These are phyloP conservation scores for Bullera alba DNA, from an alignment of 768 basidiomycete genomes.

Conservation along the genomic window DNA sequence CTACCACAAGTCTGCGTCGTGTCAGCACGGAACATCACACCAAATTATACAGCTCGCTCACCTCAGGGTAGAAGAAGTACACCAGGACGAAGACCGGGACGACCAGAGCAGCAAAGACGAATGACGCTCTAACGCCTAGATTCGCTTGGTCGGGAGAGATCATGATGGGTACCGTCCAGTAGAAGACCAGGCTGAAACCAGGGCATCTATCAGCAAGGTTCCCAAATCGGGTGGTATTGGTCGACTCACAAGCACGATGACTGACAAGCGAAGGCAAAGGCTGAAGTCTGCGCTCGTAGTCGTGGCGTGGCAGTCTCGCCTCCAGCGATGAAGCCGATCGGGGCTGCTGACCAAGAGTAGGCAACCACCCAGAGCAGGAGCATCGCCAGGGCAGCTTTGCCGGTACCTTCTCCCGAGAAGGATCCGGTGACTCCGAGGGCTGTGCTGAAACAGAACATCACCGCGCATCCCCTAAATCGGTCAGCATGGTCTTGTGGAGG, in stretches of 20 bases:
- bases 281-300: background rate
- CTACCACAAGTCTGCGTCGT: conserved; percentile 1
- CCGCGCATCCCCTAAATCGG: background rate
- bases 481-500: background rate
- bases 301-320: background rate
- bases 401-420: background rate
- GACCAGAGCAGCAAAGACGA: conserved; percentile 3
- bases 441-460: background rate
- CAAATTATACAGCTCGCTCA: background rate
- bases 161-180: conserved; percentile 6
- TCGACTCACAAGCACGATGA: background rate
- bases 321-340: background rate
- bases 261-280: background rate
- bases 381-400: background rate
- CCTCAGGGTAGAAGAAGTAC: conserved; percentile 10
- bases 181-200: background rate
- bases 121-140: conserved; percentile 2
- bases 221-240: background rate
- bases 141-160: conserved; percentile 1
- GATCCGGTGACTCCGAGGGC: background rate
- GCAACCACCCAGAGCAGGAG: background rate
- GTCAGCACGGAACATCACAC: background rate
- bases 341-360: background rate
- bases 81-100: background rate
- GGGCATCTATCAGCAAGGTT: background rate